Evolutionary conservation across 2,329 filamentous ascomycete genomes (phyloP), one percentile per base, ranked within the genome.

Genomic region (Aspergillus latus): DNA sequence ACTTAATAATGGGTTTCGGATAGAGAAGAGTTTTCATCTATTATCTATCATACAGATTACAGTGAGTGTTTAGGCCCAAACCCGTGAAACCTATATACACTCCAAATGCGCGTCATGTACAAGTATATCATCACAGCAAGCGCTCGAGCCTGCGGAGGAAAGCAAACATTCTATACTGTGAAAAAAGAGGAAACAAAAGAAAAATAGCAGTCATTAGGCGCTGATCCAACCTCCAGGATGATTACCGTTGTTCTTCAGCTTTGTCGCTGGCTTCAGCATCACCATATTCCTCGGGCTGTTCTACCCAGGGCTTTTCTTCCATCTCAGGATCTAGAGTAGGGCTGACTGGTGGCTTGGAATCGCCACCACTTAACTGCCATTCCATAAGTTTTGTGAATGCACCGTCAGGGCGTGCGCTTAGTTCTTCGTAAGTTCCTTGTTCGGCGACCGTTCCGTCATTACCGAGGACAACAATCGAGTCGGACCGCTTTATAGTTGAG

Each of bases 301-400:
- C 65, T 60, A 82, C 74, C 65, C 82, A 80, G 54, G 82, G 74
- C 59, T 84, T 80, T 40, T 78, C 74, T 67, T 80, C 77, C 5
- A 72, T 80, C 7, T 72, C 71, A 30, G 73, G 74, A n/a, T 64
- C 72, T 54, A 67, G 63, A 32, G 62, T 52, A 21, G 59, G 48
- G 59, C 54, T 51, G 43, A 61, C 44, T 26, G 66, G 58, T 52
- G 71, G 61, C 57, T 71, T 54, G 9, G 59, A 59, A 32, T 96
- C 91, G 7, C 89, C 88, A 10, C 92, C 93, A 66, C 84, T 94
- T 85, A 97, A 89, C 76, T 99, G 94, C 92, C 92, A 97, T 75
- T 97, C 93, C 94, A 99, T 99, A 52, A 99, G 80, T 76, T 89
- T 94, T 66, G 87, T 93, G 70, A 99, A 99, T 1, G 92, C 91